Evolutionary conservation across 768 basidiomycete genomes (phyloP).

Genomic region (Leccinum disarticulatum): DNA sequence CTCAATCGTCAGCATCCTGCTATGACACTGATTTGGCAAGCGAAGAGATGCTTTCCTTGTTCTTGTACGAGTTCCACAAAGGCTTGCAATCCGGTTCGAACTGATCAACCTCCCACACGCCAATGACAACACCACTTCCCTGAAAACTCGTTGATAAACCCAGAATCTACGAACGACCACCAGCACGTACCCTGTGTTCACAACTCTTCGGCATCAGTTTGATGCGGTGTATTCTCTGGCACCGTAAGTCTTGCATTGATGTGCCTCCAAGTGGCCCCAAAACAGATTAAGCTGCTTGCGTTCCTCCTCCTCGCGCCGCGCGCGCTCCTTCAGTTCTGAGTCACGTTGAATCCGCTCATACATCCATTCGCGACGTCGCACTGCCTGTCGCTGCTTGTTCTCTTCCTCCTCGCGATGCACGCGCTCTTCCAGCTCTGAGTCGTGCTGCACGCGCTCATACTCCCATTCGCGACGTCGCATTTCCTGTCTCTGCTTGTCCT

Average conservation of each 20-base stretch:
- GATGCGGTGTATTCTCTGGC: not conserved
- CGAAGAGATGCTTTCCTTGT: not conserved
- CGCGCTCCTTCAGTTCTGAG: not conserved
- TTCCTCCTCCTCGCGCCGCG: not conserved
- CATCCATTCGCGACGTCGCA: not conserved
- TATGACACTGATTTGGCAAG: not conserved
- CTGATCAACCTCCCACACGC: not conserved
- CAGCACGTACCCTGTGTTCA: not conserved
- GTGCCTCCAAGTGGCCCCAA: not conserved
- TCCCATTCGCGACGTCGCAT: constrained; percentile 14
- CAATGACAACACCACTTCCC: not conserved
- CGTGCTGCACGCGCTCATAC: constrained; percentile 18
- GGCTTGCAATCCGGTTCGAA: not conserved
- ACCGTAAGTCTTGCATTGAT: not conserved
- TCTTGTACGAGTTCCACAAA: not conserved
- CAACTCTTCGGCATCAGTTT: not conserved
- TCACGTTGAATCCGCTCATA: not conserved
- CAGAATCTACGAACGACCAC: not conserved
- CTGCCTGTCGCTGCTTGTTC: not conserved
- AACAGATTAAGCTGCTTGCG: not conserved
- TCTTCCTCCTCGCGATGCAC: not conserved
- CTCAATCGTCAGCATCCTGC: not conserved
- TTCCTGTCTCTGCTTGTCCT: not conserved
- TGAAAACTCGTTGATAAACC: not conserved
- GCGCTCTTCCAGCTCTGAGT: not conserved